A percentile compares a stretch with the other conserved stretches of the same genome.
These are phyloP conservation scores for Tetracladium maxilliforme DNA, from an alignment of 2,329 filamentous ascomycete species.

Conservation along the genomic window DNA sequence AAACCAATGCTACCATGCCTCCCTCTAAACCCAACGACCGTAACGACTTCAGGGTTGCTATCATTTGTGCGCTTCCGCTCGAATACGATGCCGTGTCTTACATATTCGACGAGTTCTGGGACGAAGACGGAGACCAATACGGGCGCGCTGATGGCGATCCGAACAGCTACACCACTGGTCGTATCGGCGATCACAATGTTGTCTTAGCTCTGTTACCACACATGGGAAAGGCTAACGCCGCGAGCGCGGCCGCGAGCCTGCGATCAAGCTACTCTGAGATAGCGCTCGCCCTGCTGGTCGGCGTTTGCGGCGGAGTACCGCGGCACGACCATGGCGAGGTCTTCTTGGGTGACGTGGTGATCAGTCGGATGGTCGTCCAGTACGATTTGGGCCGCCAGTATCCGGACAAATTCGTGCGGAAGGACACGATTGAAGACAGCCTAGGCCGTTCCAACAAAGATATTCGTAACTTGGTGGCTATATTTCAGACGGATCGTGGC, in stretches of 20 bases:
- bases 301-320: constrained; percentile 24
- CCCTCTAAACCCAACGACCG: no score
- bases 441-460: constrained; percentile 5
- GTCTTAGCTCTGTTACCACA: constrained; percentile 13
- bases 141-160: constrained; percentile 10
- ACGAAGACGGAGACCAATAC: constrained; percentile 8
- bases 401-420: constrained; percentile 7
- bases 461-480: no score
- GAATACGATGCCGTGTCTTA: constrained; percentile 11
- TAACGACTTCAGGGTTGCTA: constrained; percentile 12
- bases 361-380: constrained; percentile 12
- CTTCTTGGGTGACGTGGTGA: constrained; percentile 17
- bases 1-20: no score
- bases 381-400: constrained; percentile 14
- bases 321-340: constrained; percentile 2
- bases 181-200: constrained; percentile 12
- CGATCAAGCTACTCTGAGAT: constrained; percentile 17
- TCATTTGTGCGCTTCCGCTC: constrained; percentile 14
- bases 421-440: constrained; percentile 6
- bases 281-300: constrained; percentile 19
- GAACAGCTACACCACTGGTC: constrained; percentile 14
- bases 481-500: no score
- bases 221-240: constrained; percentile 15
- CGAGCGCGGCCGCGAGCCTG: constrained; percentile 12
- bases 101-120: constrained; percentile 11